phyloP scores from a whole-genome alignment of 306 rosid genomes.

The Geum urbanum region DNA sequence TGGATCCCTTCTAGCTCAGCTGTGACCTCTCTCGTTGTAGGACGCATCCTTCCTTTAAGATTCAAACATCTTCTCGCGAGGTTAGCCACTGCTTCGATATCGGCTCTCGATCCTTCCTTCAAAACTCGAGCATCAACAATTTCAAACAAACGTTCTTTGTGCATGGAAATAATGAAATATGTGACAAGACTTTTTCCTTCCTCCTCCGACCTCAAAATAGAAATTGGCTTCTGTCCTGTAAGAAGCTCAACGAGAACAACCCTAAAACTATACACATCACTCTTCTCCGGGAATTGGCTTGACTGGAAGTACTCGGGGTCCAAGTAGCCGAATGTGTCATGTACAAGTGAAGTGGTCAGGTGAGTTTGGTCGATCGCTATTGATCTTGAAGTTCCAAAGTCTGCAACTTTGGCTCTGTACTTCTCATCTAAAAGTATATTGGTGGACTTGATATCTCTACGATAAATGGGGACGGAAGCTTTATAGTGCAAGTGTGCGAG shows the following conservation, averaged over 20 bases:
- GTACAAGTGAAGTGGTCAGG: not conserved
- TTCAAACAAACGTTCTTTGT: not conserved
- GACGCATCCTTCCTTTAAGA: slow-evolving; percentile 38
- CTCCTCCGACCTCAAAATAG: not conserved
- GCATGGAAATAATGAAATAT: slow-evolving; percentile 6
- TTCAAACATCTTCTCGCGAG: slow-evolving; percentile 39
- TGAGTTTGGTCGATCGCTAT: slow-evolving; percentile 9
- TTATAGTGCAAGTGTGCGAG: slow-evolving; percentile 11
- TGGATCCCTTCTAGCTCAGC: slow-evolving; percentile 22
- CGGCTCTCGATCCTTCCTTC: not conserved
- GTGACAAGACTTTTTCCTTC: slow-evolving; percentile 5
- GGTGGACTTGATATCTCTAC: slow-evolving; percentile 9
- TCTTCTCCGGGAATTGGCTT: not conserved
- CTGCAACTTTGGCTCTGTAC: not conserved
- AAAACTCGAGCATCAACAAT: slow-evolving; percentile 10
- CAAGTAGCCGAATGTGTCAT: slow-evolving; percentile 8
- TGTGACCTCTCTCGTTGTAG: slow-evolving; percentile 43
- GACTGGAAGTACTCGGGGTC: slow-evolving; percentile 1
- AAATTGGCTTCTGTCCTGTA: not conserved
- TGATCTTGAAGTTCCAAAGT: slow-evolving; percentile 8
- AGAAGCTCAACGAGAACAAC: slow-evolving; percentile 9
- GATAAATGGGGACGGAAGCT: slow-evolving; percentile 16
- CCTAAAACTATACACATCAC: slow-evolving; percentile 7
- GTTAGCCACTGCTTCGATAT: slow-evolving; percentile 8
- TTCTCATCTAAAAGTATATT: not conserved